phyloP scores from a whole-genome alignment of 2,329 filamentous ascomycete genomes.

The Alternaria longipes region DNA sequence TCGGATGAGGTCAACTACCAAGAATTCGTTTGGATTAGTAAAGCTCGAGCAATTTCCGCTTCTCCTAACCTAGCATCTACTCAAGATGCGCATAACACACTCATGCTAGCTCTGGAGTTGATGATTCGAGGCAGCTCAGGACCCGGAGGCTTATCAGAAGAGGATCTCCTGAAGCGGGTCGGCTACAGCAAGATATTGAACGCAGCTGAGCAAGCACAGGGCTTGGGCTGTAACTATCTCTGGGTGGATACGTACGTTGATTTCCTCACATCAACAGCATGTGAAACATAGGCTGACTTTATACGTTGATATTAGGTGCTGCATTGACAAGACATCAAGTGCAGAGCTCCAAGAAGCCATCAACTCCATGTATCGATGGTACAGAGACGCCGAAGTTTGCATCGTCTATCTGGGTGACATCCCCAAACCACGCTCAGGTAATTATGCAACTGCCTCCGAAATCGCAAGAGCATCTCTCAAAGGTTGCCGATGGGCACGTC shows the following conservation, averaged over 20 bases:
- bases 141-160: slow-evolving; percentile 19
- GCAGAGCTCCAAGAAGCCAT: slow-evolving; percentile 37
- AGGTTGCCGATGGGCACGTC: slow-evolving; percentile 34
- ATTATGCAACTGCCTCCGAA: slow-evolving; percentile 22
- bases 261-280: background rate
- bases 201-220: slow-evolving; percentile 23
- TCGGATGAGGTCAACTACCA: slow-evolving; percentile 27
- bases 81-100: slow-evolving; percentile 19
- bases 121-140: slow-evolving; percentile 25
- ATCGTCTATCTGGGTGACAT: slow-evolving; percentile 34
- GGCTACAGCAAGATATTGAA: slow-evolving; percentile 33
- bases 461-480: slow-evolving; percentile 27
- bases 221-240: slow-evolving; percentile 24
- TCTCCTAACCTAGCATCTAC: slow-evolving; percentile 5
- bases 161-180: slow-evolving; percentile 24
- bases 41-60: slow-evolving; percentile 19
- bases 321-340: slow-evolving; percentile 36
- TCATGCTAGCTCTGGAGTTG: slow-evolving; percentile 34
- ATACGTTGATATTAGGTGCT: slow-evolving; percentile 16
- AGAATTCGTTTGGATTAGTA: slow-evolving; percentile 30
- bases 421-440: slow-evolving; percentile 6
- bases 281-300: background rate
- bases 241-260: slow-evolving; percentile 35
- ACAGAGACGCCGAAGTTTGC: slow-evolving; percentile 31
- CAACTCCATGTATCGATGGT: slow-evolving; percentile 41